Base-by-base conservation (phyloP, 2,329 filamentous ascomycete species). In the Fusarium penzigii region DNA sequence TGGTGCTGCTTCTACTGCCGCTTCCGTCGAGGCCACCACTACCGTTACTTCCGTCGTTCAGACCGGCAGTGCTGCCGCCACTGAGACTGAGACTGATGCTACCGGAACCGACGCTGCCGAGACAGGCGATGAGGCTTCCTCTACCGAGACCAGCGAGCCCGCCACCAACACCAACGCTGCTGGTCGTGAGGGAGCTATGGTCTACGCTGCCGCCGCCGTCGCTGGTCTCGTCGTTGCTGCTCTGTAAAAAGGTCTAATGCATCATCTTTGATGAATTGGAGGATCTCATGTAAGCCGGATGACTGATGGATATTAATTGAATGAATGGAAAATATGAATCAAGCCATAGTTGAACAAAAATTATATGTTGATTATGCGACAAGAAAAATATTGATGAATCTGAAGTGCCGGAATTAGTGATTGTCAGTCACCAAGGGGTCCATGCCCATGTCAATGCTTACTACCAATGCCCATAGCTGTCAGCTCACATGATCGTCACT, bases 151-250 rank as follows among this genome's bases (percentile, higher is more conserved):
- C 29, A 14, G 17, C 42, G 41, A 47, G n/a, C 17, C 40, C 48
- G 44, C 55, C 6, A 39, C 46, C 17, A 17, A 34, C 20, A 58
- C 57, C 44, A 56, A 53, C 49, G 63, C 49, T 41, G 66, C 58
- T 53, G 61, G 63, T 34, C 52, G 64, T 25, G 58, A 66, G 55
- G 59, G 65, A 8, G 68, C 58, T 44, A 60, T 67, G 55, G 63
- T 61, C 47, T 49, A 67, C 46, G 68, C 66, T 5, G 69, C 63
- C n/a, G 49, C 66, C 13, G 69, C 63, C 14, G 68, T 63, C 46
- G 68, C 63, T 25, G 67, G 66, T 32, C 38, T 70, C 40, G 59
- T 62, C 48, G 66, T 60, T 51, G 62, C 58, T 52, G 60, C 65
- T 41, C 56, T 70, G 58, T 70, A 69, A 65, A 48, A 29, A 16